These are phyloP conservation scores for Hortiboletus campestris DNA, from an alignment of 768 basidiomycete genomes.

Conservation along the genomic window DNA sequence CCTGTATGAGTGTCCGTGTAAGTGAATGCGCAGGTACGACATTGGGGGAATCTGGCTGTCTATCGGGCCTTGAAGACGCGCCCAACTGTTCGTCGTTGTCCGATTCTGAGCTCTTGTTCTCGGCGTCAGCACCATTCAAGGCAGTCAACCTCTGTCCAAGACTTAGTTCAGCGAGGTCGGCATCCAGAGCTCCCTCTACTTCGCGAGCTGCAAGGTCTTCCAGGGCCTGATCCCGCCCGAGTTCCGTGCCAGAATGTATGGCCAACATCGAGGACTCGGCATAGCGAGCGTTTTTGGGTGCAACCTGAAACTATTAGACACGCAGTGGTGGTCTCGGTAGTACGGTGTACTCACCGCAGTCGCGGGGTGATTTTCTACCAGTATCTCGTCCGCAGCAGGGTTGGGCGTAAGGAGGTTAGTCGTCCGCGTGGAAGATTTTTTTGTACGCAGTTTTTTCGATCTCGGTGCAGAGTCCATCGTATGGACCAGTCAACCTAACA, in stretches of 20 bases:
- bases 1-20: slow-evolving; percentile 92
- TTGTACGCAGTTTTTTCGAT: slow-evolving; percentile 52
- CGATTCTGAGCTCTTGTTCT: slow-evolving; percentile 35
- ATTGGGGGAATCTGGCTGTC: slow-evolving; percentile 30
- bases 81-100: slow-evolving; percentile 50
- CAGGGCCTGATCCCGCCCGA: slow-evolving; percentile 54
- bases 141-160: slow-evolving; percentile 88
- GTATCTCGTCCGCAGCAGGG: slow-evolving; percentile 16
- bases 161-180: slow-evolving; percentile 86
- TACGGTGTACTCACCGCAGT: slow-evolving; percentile 16
- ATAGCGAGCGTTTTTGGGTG: slow-evolving; percentile 61
- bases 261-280: slow-evolving; percentile 58
- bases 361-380: slow-evolving; percentile 23
- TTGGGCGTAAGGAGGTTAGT: slow-evolving; percentile 2
- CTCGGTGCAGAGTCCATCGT: slow-evolving; percentile 45
- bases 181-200: slow-evolving; percentile 71
- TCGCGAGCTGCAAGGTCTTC: slow-evolving; percentile 50
- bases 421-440: slow-evolving; percentile 46
- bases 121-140: slow-evolving; percentile 48
- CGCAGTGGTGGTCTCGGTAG: neutral
- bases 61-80: slow-evolving; percentile 15
- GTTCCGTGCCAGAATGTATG: slow-evolving; percentile 62
- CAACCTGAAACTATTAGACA: slow-evolving; percentile 33
- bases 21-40: slow-evolving; percentile 79
- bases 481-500: neutral